phyloP scores from a whole-genome alignment of 2,329 filamentous ascomycete species.

The Fusarium marasasianum region DNA sequence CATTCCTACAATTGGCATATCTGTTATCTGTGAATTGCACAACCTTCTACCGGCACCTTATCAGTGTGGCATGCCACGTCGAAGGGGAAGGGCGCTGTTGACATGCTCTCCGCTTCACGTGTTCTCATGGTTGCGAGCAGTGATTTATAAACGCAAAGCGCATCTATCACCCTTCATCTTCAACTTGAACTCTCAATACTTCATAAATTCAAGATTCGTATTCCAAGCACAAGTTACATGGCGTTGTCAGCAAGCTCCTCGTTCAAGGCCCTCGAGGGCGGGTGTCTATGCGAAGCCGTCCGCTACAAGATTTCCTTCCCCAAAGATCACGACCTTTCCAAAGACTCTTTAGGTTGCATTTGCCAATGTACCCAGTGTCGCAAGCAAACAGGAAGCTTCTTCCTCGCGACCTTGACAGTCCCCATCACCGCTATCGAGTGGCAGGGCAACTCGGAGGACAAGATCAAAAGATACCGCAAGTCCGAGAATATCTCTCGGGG shows the following conservation, averaged over 20 bases:
- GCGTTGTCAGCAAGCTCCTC: background rate
- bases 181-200: accelerated
- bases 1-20: no score
- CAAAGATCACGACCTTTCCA: background rate
- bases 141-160: accelerated
- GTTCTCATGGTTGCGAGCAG: background rate
- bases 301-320: slow-evolving; percentile 4
- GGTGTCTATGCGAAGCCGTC: slow-evolving; percentile 1
- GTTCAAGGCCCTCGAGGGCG: background rate
- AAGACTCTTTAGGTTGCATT: background rate
- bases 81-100: background rate
- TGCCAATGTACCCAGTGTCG: slow-evolving; percentile 19
- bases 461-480: background rate
- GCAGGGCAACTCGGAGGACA: background rate
- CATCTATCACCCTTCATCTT: accelerated
- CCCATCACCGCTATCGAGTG: background rate
- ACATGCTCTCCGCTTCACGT: background rate
- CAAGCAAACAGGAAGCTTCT: slow-evolving; percentile 16
- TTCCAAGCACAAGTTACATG: background rate
- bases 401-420: background rate
- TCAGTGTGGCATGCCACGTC: background rate
- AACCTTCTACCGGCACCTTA: background rate
- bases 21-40: background rate
- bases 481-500: background rate
- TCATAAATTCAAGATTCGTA: accelerated